Conservation (phyloP, 495 filamentous ascomycete species). For the Aspergillus panamensis region DNA sequence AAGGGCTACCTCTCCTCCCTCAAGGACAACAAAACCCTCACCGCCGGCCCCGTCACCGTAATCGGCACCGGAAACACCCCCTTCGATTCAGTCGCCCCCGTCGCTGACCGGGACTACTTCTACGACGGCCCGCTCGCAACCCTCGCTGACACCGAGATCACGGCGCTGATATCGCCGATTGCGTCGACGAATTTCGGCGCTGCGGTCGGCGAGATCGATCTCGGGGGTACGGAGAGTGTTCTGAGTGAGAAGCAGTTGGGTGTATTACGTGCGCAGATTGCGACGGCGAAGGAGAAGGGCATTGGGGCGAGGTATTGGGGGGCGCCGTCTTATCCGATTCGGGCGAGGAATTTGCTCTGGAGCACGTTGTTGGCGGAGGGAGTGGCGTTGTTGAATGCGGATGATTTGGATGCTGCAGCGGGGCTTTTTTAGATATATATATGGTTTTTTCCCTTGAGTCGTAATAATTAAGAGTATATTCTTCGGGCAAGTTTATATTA, state of each 20-base stretch:
- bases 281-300: constrained; percentile 57
- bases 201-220: constrained; percentile 39
- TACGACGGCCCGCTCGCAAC: constrained; percentile 56
- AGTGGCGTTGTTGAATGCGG: constrained; percentile 70
- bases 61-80: constrained; percentile 78
- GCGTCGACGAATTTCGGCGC: constrained; percentile 45
- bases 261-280: constrained; percentile 57
- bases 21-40: constrained; percentile 46
- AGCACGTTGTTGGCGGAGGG: constrained; percentile 62
- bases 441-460: background rate
- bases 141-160: constrained; percentile 42
- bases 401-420: constrained; percentile 62
- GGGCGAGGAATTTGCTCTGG: constrained; percentile 68
- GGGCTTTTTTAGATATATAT: constrained; percentile 29
- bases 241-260: constrained; percentile 51
- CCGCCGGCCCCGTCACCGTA: constrained; percentile 62
- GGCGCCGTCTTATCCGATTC: constrained; percentile 61
- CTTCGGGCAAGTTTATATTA: background rate
- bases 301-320: constrained; percentile 73
- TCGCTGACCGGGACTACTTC: constrained; percentile 55
- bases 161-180: constrained; percentile 47
- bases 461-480: background rate
- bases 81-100: constrained; percentile 55
- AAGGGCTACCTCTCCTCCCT: constrained; percentile 57
- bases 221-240: constrained; percentile 25